Evolutionary conservation across 495 filamentous ascomycete genomes (phyloP), one percentile per base, ranked within the genome.

Genomic region (Beverwykella pulmonaria): DNA sequence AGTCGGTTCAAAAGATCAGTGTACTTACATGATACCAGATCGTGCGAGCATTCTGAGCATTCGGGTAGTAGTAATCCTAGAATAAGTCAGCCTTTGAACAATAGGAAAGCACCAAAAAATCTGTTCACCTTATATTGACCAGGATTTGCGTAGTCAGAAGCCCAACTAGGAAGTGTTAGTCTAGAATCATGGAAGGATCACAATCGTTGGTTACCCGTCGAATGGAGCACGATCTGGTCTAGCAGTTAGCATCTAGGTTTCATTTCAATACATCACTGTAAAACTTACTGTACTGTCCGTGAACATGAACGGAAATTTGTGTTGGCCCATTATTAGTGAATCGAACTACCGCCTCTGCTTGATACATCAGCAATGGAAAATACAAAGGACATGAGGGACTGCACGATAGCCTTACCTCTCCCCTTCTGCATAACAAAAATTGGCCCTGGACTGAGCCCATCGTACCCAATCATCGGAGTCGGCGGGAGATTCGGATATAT

Each of bases 1-100:
- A n/a, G 39, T 12, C 39, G 39, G 39, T 3, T 44, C 2, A 44
- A 15, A n/a, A 7, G 32, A 44, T 44, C 2, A 14, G 6, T 2
- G 9, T 14, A 53, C 83, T 80, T 65, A 82, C 82, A 58, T 84
- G 82, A 60, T 83, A 84, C 82, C 82, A 84, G 15, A 82, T 64
- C 1, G 80, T 77, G n/a, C 82, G 74, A 4, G 74, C 79, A 36
- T 73, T 57, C 53, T 84, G 79, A 29, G 70, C 69, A 69, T 84
- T 84, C 26, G 82, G 81, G 69, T 81, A 84, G 61, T 82, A 84
- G 71, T 84, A 85, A 67, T 84, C 68, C 53, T 56, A 23, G 53
- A 20, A 19, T 41, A 47, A 2, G 29, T 53, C 1, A 54, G 20
- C 19, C 8, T n/a, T 27, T 25, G n/a, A 23, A 26, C 8, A 15